phyloP scores from a whole-genome alignment of 2,329 filamentous ascomycete species.

The Fusarium albosuccineum region DNA sequence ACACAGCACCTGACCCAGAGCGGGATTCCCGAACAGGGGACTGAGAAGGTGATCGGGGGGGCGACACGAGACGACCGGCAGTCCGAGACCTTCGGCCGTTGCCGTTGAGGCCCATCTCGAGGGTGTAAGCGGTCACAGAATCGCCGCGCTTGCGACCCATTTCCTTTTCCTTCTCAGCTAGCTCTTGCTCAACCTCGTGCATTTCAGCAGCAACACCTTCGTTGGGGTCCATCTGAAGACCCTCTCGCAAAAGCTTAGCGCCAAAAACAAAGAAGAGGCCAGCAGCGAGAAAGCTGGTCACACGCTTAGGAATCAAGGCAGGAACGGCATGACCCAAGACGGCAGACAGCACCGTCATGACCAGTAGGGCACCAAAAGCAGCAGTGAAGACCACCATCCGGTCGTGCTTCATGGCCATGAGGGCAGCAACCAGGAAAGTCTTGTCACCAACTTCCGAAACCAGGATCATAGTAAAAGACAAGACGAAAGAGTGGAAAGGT shows the following conservation, averaged over 20 bases:
- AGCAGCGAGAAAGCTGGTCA: constrained; percentile 89
- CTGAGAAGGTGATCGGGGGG: constrained; percentile 83
- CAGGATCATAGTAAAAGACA: constrained; percentile 97
- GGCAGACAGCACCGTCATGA: constrained; percentile 96
- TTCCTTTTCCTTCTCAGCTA: constrained; percentile 92
- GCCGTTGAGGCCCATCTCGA: constrained; percentile 79
- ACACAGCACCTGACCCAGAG: constrained; percentile 56
- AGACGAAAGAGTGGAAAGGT: constrained; percentile 87
- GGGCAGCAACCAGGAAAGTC: constrained; percentile 94
- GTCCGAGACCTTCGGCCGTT: constrained; percentile 77
- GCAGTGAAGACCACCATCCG: constrained; percentile 93
- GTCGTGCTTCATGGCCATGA: constrained; percentile 99
- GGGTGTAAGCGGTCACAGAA: constrained; percentile 78
- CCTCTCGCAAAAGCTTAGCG: constrained; percentile 84
- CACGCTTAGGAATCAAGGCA: constrained; percentile 86
- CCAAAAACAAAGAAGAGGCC: constrained; percentile 92
- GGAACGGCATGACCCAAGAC: constrained; percentile 93
- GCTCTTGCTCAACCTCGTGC: constrained; percentile 94
- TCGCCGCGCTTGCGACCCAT: constrained; percentile 72
- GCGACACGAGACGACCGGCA: constrained; percentile 82
- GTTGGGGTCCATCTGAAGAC: constrained; percentile 86
- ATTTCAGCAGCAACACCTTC: constrained; percentile 97
- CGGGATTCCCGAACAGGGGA: constrained; percentile 74
- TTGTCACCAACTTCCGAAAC: constrained; percentile 98
- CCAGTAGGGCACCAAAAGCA: constrained; percentile 89